Evolutionary conservation across 768 basidiomycete genomes (phyloP), one percentile per base, ranked within the genome.

Genomic region (Guyanaporus albipodus): DNA sequence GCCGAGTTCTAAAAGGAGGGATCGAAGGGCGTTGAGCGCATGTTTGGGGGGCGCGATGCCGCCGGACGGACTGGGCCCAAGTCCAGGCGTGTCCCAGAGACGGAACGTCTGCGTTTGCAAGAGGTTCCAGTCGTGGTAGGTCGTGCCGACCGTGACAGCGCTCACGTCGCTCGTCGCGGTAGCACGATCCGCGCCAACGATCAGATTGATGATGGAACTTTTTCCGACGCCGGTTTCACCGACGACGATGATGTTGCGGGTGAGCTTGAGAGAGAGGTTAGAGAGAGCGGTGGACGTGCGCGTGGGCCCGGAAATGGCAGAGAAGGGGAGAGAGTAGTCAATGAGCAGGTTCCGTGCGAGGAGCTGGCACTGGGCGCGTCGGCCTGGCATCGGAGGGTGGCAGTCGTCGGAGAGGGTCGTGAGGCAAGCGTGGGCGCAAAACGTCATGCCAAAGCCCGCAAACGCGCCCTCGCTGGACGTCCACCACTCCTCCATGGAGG

Each of bases 171-270:
- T 62, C 5, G 42, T 12, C 2, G 43, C 39, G 26, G 43, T 4
- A 8, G 60, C 60, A 27, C 54, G 56, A 11, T 59, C 51, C 37
- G 31, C 2, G 15, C 51, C 59, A 8, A 48, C 27, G 10, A 56
- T 46, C 1, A 60, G 34, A 31, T 60, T 60, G 21, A 60, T 42
- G 22, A 44, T 28, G 3, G 59, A 62, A 33, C 60, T 59, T 47
- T 60, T 60, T 21, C 59, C 59, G 6, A 44, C 54, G 18, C 59
- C 73, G 0, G 65, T 66, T 49, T 71, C 69, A 4, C 73, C 73
- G 14, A 74, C 73, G 17, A 74, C 38, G 37, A 75, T 55, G 38
- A 74, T 47, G 40, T 69, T 63, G 36, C 52, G 50, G 23, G 51
- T 56, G 32, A 52, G 48, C n/a, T 55, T 62, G 38, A 46, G 22